Conservation (phyloP, 345 rosid genomes). For the Salix exigua region DNA sequence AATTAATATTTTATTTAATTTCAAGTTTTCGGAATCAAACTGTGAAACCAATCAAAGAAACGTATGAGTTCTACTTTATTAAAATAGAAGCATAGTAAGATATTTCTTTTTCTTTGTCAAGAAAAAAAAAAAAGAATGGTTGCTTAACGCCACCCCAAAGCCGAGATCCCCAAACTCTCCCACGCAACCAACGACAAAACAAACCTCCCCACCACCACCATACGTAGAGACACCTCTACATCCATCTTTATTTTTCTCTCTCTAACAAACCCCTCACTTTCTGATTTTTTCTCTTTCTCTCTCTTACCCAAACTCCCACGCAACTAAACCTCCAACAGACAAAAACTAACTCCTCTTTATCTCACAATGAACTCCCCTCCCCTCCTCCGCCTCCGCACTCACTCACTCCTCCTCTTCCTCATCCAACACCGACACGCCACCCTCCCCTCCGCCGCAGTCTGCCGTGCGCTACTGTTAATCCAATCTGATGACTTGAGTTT, state of each 20-base stretch:
- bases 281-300: not conserved
- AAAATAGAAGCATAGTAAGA: too few species aligned
- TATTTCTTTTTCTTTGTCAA: too few species aligned
- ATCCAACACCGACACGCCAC: constrained; percentile 53
- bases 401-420: constrained; percentile 38
- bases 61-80: too few species aligned
- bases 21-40: too few species aligned
- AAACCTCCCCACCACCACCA: constrained; percentile 25
- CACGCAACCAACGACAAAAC: constrained; percentile 21
- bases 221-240: not conserved
- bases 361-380: constrained; percentile 5
- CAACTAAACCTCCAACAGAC: not conserved
- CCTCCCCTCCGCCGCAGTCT: constrained; percentile 48
- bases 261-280: not conserved
- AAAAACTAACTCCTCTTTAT: not conserved
- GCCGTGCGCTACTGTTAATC: constrained; percentile 48
- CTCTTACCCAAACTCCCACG: not conserved
- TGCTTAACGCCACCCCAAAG: constrained; percentile 49
- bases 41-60: too few species aligned
- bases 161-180: not conserved
- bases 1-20: too few species aligned
- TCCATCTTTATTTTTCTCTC: not conserved
- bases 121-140: constrained; percentile 29
- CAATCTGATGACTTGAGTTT: constrained; percentile 48
- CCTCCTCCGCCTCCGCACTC: constrained; percentile 1